Percentiles rank a stretch among this genome's conserved stretches.
These are phyloP conservation scores for Lithospermum erythrorhizon DNA, from an alignment of 257 asterid genomes.

Conservation along the genomic window DNA sequence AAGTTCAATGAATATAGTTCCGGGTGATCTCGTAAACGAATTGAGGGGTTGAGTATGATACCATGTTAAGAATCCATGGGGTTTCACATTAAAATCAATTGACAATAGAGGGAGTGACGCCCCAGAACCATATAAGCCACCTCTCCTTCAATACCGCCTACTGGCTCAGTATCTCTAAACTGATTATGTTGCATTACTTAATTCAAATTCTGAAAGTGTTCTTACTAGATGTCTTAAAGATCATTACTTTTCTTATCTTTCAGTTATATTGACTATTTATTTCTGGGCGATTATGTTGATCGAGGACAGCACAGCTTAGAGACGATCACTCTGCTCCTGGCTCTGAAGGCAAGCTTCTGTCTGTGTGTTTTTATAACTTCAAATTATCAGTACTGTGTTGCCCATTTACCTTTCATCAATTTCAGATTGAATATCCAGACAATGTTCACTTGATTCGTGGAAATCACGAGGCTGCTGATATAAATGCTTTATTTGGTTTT, in stretches of 20 bases:
- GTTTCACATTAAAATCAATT: too few relatives aligned
- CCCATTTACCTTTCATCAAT: conserved; percentile 9
- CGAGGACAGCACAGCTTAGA: conserved; percentile 99
- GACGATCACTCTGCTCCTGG: conserved; percentile 92
- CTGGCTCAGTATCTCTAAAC: too few relatives aligned
- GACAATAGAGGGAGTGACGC: too few relatives aligned
- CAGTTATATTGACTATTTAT: conserved; percentile 94
- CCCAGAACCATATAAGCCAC: too few relatives aligned
- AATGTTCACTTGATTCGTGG: conserved; percentile 97
- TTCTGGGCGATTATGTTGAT: conserved; percentile 98
- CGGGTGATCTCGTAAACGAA: too few relatives aligned
- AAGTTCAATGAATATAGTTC: conserved; percentile 22
- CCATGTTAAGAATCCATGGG: too few relatives aligned
- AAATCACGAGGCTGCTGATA: conserved; percentile 98
- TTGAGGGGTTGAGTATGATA: too few relatives aligned
- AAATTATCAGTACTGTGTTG: not conserved
- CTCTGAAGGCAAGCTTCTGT: conserved; percentile 64
- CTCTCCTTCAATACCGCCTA: too few relatives aligned
- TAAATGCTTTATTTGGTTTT: conserved; percentile 96
- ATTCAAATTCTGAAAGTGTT: not conserved
- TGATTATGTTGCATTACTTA: not conserved
- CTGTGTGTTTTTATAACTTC: not conserved
- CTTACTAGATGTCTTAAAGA: conserved; percentile 3
- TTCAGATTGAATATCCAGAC: conserved; percentile 88
- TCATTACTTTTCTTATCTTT: conserved; percentile 15